Evolutionary conservation across 2,329 filamentous ascomycete species (phyloP), one percentile per base, ranked within the genome.

Genomic region (Ceratocystis lukuohia): DNA sequence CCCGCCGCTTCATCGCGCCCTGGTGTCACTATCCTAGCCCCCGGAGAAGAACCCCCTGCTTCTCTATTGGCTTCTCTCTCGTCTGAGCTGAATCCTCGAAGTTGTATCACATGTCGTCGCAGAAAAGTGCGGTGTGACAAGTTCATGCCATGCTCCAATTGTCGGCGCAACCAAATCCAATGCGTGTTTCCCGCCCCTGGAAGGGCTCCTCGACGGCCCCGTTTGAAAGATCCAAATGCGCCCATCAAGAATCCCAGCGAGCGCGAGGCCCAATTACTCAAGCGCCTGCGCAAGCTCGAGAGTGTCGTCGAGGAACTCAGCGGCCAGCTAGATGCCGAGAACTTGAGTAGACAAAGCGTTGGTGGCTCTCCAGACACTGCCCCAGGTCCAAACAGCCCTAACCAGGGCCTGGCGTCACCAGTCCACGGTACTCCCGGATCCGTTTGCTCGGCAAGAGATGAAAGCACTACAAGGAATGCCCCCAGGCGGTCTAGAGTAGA

Each of bases 41-140:
- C 68, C 44, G 68, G 68, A 30, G 66, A 68, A 62, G 63, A 62
- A 46, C 65, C 64, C 25, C 67, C 65, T 53, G 62, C 67, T 41
- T 64, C 59, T 22, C 63, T 66, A 7, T 25, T 67, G 46, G 68
- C 61, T 61, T 41, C 64, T 45, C 64, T 59, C 44, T 62, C 63
- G 61, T 57, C 75, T 5, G 74, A 74, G 46, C 67, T 80, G 61
- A 80, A 80, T 69, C 79, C 79, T 37, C 75, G 79, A 68, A 80
- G 78, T 69, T 80, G 79, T 70, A 78, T 81, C 20, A 80, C 78
- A 48, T 81, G 79, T 69, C 76, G 79, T 10, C 77, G 79, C 57
- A 78, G 85, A 69, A 88, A 89, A 74, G 88, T 91, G 65, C 87
- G 87, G 71, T 91, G 88, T 79, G 87, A 91, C 77, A 91, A 91